Evolutionary conservation across 2,329 filamentous ascomycete genomes (phyloP).

Genomic region (Fusarium ramigenum): DNA sequence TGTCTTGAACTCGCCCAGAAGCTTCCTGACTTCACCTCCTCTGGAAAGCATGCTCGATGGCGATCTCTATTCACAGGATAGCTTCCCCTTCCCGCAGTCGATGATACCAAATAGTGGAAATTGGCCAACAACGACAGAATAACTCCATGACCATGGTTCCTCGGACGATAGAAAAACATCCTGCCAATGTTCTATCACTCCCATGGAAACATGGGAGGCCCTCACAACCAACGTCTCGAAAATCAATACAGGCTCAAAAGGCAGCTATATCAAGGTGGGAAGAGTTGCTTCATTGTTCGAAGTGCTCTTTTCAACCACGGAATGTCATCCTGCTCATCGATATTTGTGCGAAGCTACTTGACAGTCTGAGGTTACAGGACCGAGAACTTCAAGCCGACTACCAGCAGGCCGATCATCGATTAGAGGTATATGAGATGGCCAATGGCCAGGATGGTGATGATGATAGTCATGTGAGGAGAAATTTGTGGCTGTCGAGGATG

Average conservation of each 20-base stretch:
- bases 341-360: neutral
- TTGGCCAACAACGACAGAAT: neutral
- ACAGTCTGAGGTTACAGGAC: neutral
- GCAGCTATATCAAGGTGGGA: neutral
- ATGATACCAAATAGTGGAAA: rapidly evolving
- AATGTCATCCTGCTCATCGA: neutral
- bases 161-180: neutral
- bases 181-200: neutral
- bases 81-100: neutral
- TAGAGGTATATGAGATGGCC: neutral
- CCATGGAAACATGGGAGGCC: neutral
- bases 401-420: neutral
- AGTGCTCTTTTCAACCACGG: neutral
- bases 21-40: neutral
- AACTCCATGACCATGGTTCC: rapidly evolving
- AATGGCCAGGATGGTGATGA: neutral
- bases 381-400: neutral
- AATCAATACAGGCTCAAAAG: neutral
- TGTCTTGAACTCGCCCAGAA: neutral
- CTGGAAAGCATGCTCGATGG: neutral
- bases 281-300: neutral
- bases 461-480: neutral
- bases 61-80: neutral
- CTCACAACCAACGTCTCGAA: neutral
- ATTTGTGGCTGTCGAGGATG: neutral